phyloP scores from a whole-genome alignment of 2,329 filamentous ascomycete genomes.

The Chrysoporthe austroafricana region DNA sequence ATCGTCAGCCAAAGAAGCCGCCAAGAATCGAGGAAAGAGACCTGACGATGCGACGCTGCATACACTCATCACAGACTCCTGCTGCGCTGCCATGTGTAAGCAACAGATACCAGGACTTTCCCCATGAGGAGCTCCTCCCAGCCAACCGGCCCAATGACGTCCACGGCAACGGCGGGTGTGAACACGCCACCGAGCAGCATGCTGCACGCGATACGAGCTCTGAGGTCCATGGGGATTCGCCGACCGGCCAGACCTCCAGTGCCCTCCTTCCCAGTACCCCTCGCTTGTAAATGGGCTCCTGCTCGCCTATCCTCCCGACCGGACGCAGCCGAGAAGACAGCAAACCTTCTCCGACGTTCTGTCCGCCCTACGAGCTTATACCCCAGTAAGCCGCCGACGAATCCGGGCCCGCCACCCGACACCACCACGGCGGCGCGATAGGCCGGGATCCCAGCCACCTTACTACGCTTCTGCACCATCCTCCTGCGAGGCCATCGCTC shows the following conservation, averaged over 20 bases:
- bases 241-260: not conserved
- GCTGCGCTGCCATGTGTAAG: constrained; percentile 2
- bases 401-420: not conserved
- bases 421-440: constrained; percentile 1
- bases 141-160: not conserved
- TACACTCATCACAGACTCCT: not conserved
- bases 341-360: not conserved
- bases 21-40: not conserved
- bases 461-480: not conserved
- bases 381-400: not conserved
- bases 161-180: not conserved
- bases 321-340: not conserved
- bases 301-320: not conserved
- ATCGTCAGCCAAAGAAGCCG: not conserved
- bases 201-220: not conserved
- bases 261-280: not conserved
- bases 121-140: not conserved
- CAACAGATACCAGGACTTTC: not conserved
- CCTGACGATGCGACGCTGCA: constrained; percentile 3
- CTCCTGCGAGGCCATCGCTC: not conserved
- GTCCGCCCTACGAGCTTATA: not conserved
- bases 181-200: not conserved
- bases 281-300: not conserved
- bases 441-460: not conserved
- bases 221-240: not conserved